Evolutionary conservation across 768 basidiomycete species (phyloP).

Genomic region (Hericium rajendrae): DNA sequence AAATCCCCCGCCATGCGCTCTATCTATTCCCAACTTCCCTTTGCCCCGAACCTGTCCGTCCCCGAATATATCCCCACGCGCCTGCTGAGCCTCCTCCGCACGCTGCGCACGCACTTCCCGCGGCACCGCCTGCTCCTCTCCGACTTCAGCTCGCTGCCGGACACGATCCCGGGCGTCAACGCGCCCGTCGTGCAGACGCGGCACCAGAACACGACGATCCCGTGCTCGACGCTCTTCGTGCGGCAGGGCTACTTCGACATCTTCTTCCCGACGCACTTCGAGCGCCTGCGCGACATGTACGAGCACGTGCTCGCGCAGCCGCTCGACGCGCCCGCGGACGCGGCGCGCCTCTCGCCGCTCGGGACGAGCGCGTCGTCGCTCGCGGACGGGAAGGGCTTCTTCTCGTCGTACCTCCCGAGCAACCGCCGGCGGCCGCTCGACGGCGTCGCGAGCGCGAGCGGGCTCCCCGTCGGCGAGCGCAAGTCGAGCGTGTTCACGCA

Average conservation of each 20-base stretch:
- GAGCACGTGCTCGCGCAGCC: constrained; percentile 69
- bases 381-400: constrained; percentile 53
- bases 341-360: constrained; percentile 42
- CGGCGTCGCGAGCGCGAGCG: constrained; percentile 65
- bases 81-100: constrained; percentile 73
- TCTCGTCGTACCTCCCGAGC: constrained; percentile 51
- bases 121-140: constrained; percentile 89
- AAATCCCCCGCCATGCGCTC: constrained; percentile 50
- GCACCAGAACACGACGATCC: constrained; percentile 74
- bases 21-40: constrained; percentile 64
- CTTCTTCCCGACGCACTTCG: constrained; percentile 94
- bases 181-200: constrained; percentile 96
- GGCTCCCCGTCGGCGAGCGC: constrained; percentile 71
- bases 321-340: constrained; percentile 18
- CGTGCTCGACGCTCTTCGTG: constrained; percentile 85
- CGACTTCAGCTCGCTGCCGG: constrained; percentile 85
- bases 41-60: constrained; percentile 79
- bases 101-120: constrained; percentile 77
- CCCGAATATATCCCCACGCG: constrained; percentile 94
- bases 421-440: constrained; percentile 56
- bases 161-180: constrained; percentile 64
- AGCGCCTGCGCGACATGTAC: constrained; percentile 81
- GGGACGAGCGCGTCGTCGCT: constrained; percentile 38
- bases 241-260: constrained; percentile 97
- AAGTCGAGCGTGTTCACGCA: constrained; percentile 83